A percentile compares a stretch with the other conserved stretches of the same genome.
These are phyloP conservation scores for Geoglossum cookeanum DNA, from an alignment of 2,329 filamentous ascomycete species.

Conservation along the genomic window DNA sequence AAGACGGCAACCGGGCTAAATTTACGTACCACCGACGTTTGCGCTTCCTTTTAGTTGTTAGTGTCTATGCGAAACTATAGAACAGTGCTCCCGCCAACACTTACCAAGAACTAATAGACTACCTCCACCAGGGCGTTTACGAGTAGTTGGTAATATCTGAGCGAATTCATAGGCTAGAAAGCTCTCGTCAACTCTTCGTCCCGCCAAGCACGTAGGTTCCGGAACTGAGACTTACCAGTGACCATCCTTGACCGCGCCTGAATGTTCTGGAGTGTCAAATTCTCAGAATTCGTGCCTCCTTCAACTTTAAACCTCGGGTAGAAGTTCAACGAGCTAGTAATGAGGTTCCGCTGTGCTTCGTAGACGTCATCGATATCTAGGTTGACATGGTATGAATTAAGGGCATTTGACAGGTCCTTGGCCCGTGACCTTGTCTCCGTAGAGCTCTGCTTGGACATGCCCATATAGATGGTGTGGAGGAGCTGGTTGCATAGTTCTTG, in stretches of 20 bases:
- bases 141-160: slow-evolving; percentile 36
- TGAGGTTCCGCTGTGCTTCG: slow-evolving; percentile 32
- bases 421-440: slow-evolving; percentile 48
- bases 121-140: slow-evolving; percentile 15
- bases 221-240: no score
- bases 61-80: no score
- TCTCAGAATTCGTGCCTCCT: slow-evolving; percentile 41
- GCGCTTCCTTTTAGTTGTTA: slow-evolving; percentile 25
- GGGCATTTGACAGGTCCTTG: slow-evolving; percentile 36
- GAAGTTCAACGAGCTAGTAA: slow-evolving; percentile 38
- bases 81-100: no score
- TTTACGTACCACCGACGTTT: slow-evolving; percentile 39
- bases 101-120: slow-evolving; percentile 40
- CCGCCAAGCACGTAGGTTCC: no score
- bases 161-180: slow-evolving; percentile 41
- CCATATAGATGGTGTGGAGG: slow-evolving; percentile 51
- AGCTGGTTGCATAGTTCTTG: slow-evolving; percentile 16
- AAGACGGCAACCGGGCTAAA: no score
- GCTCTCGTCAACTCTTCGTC: no score
- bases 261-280: slow-evolving; percentile 47
- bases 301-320: slow-evolving; percentile 43
- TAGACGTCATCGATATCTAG: slow-evolving; percentile 50
- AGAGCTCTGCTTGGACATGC: slow-evolving; percentile 41
- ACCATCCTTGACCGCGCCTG: slow-evolving; percentile 47
- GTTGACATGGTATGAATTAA: slow-evolving; percentile 54